Evolutionary conservation across 306 rosid genomes (phyloP), one percentile per base, ranked within the genome.

Genomic region (Citrullus mucosospermus): DNA sequence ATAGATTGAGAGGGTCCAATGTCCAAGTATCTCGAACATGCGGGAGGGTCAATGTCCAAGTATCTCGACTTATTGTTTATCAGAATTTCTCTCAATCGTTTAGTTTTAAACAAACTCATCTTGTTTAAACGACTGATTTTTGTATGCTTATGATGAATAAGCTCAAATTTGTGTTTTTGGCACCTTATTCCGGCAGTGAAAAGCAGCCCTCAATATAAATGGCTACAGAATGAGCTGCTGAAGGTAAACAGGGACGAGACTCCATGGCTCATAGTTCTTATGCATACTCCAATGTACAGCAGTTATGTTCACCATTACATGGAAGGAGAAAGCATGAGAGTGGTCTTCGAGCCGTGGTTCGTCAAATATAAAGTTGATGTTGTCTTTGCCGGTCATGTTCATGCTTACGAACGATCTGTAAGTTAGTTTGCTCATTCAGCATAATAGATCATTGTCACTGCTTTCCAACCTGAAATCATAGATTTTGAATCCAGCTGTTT

Each of bases 211-310:
- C 98, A 91, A 62, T 87, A 84, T 83, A 80, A 68, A 82, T 95
- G 98, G 98, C 92, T 92, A 18, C 81, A 84, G 70, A 16, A 86
- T 13, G 96, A 95, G 83, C 85, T 95, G 57, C 88, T 85, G 0
- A 87, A 80, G 78, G 97, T 92, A 65, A 88, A 95, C 91, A 87
- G 95, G 75, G 85, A 86, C 25, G 89, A 88, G 82, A 95, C 98
- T 36, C 93, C 98, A 0, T 89, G 97, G 98, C 89, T 95, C 81
- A 89, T 95, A 78, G 92, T 95, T 81, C 81, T 91, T 36, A 78
- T 91, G 90, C 98, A 92, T 81, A 76, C 86, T 59, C 96, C 98
- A 30, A 56, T 90, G 81, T 92, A 92, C 80, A 95, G 72, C 79
- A 95, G 96, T 83, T 86, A 95, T 79, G 78, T 81, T 5, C 85